Evolutionary conservation across 192 early-diverging fungal genomes (phyloP).

Genomic region (Geranomyces michiganensis): DNA sequence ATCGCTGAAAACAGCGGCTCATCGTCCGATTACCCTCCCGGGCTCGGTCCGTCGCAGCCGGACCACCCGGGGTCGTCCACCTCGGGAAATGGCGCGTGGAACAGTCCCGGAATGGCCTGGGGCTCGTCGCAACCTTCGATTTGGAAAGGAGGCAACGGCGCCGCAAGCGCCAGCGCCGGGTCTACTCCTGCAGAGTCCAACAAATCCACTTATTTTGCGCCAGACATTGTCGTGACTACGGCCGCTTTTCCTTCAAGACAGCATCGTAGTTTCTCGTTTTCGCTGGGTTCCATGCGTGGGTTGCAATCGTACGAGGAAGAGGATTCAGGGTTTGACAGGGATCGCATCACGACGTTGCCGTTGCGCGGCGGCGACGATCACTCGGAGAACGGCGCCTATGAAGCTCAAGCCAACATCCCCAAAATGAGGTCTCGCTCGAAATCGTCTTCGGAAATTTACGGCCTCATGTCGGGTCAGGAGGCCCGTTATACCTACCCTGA

Average conservation of each 20-base stretch:
- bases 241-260: constrained; percentile 43
- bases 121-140: constrained; percentile 25
- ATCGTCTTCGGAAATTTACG: constrained; percentile 70
- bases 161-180: constrained; percentile 31
- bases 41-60: constrained; percentile 18
- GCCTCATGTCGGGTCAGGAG: constrained; percentile 56
- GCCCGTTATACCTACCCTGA: constrained; percentile 34
- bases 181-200: constrained; percentile 23
- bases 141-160: constrained; percentile 28
- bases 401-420: constrained; percentile 36
- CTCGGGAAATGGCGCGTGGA: constrained; percentile 9
- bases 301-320: constrained; percentile 45
- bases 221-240: constrained; percentile 21
- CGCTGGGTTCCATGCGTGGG: constrained; percentile 56
- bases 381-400: constrained; percentile 54
- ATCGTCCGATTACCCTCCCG: constrained; percentile 10
- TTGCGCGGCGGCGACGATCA: constrained; percentile 53
- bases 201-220: constrained; percentile 38
- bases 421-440: constrained; percentile 62
- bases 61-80: constrained; percentile 14
- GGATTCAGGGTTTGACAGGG: constrained; percentile 10
- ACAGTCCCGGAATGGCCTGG: constrained; percentile 12
- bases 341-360: constrained; percentile 32
- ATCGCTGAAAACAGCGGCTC: background rate
- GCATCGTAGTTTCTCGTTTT: constrained; percentile 67